Evolutionary conservation across 176 grass and related monocot genomes (phyloP).

Genomic region (Neostapfia colusana): DNA sequence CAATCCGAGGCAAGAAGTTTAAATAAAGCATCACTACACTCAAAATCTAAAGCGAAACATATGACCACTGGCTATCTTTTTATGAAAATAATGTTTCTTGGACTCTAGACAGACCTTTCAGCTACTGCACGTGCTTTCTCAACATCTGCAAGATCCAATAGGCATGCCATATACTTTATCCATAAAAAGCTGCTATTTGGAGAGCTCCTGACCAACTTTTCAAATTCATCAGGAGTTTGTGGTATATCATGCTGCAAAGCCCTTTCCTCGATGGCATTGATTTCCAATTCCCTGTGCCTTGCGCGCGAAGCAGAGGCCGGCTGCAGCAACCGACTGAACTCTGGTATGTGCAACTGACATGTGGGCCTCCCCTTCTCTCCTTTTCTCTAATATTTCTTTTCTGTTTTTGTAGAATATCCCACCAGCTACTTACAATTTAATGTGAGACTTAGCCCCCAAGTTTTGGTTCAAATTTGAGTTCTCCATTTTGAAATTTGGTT

Average conservation of each 20-base stretch:
- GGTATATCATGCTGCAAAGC: constrained; percentile 39
- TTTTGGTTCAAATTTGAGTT: too few relatives aligned
- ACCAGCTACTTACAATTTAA: too few relatives aligned
- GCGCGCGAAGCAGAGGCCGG: too few relatives aligned
- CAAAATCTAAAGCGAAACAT: not conserved
- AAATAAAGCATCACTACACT: not conserved
- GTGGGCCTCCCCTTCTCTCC: too few relatives aligned
- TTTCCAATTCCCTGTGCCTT: constrained; percentile 87
- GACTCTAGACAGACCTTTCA: constrained; percentile 62
- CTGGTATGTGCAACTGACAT: too few relatives aligned
- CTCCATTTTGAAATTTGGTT: too few relatives aligned
- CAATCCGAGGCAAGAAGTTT: not conserved
- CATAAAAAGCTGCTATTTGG: constrained; percentile 95
- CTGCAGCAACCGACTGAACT: too few relatives aligned
- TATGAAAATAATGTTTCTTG: constrained; percentile 1
- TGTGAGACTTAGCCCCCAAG: too few relatives aligned
- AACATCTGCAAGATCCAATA: constrained; percentile 29
- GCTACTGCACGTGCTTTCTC: constrained; percentile 77
- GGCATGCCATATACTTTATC: constrained; percentile 91
- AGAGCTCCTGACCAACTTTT: constrained; percentile 84
- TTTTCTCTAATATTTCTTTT: too few relatives aligned
- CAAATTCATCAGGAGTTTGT: not conserved
- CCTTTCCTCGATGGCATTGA: constrained; percentile 76
- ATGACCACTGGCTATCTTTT: not conserved
- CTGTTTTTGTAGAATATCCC: too few relatives aligned